Percentiles rank a stretch among this genome's conserved stretches.
Conservation (phyloP, 2,329 filamentous ascomycete genomes). For the Neopestalotiopsis clavispora region DNA sequence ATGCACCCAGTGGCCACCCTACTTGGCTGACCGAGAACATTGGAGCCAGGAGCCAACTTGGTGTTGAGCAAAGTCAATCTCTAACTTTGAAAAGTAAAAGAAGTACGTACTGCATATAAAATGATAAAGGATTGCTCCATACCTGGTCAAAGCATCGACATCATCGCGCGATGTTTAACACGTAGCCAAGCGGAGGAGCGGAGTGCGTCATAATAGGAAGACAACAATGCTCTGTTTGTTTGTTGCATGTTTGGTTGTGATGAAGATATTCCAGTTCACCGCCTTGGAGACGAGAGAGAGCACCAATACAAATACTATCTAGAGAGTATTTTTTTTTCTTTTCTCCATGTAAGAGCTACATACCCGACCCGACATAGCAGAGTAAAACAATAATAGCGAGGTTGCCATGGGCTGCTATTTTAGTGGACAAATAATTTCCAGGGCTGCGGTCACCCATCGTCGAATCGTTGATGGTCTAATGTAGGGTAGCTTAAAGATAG, state of each 20-base stretch:
- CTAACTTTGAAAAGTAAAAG: background rate
- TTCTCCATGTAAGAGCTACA: background rate
- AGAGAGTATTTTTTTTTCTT: background rate
- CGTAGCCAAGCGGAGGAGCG: slow-evolving; percentile 1
- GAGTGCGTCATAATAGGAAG: background rate
- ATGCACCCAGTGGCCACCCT: background rate
- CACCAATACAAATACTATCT: background rate
- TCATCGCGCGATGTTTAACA: background rate
- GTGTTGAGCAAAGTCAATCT: slow-evolving; percentile 1
- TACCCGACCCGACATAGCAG: no score
- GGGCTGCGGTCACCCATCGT: background rate
- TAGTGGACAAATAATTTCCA: background rate
- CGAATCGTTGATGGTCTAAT: background rate
- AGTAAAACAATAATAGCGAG: background rate
- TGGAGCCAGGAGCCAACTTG: background rate
- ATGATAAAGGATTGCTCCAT: background rate
- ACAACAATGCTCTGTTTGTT: slow-evolving; percentile 10
- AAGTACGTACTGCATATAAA: background rate
- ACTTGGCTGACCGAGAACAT: background rate
- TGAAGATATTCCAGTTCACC: background rate
- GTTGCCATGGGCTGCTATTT: slow-evolving; percentile 1
- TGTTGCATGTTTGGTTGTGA: background rate
- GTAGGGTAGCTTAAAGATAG: slow-evolving; percentile 2
- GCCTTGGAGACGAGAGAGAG: background rate
- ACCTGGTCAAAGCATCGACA: background rate